Evolutionary conservation across 2,329 filamentous ascomycete genomes (phyloP).

Genomic region (Arthrobotrys megalospora): DNA sequence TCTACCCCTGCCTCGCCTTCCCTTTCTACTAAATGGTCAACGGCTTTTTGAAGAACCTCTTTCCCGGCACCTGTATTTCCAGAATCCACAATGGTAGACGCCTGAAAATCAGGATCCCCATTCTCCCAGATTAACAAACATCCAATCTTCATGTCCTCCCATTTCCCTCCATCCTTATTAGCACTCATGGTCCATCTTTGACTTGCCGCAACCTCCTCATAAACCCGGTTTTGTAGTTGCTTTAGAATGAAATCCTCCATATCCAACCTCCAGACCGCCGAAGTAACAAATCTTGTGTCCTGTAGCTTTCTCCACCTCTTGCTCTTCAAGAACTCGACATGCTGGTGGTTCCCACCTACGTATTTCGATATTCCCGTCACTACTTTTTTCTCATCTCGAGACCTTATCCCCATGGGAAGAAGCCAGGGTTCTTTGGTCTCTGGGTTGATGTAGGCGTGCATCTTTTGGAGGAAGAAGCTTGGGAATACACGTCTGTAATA

Average conservation of each 20-base stretch:
- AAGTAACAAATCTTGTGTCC: constrained; percentile 46
- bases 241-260: constrained; percentile 73
- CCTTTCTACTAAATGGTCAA: background rate
- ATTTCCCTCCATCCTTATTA: constrained; percentile 57
- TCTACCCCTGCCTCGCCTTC: background rate
- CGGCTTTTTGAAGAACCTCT: background rate
- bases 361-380: constrained; percentile 51
- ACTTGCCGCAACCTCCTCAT: constrained; percentile 68
- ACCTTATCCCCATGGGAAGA: constrained; percentile 61
- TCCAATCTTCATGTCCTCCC: constrained; percentile 56
- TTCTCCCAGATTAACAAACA: constrained; percentile 63
- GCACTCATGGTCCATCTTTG: constrained; percentile 52
- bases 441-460: constrained; percentile 61
- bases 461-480: constrained; percentile 61
- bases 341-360: constrained; percentile 30
- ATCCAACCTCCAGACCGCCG: constrained; percentile 71
- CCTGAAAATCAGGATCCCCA: constrained; percentile 30
- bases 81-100: background rate
- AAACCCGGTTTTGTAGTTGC: constrained; percentile 70
- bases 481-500: constrained; percentile 62
- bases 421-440: constrained; percentile 62
- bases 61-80: background rate
- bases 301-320: constrained; percentile 60
- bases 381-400: constrained; percentile 16
- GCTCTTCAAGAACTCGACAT: constrained; percentile 36